Conservation (phyloP, 371 early-diverging fungal genomes). For the Polyrhizophydium stewartii region DNA sequence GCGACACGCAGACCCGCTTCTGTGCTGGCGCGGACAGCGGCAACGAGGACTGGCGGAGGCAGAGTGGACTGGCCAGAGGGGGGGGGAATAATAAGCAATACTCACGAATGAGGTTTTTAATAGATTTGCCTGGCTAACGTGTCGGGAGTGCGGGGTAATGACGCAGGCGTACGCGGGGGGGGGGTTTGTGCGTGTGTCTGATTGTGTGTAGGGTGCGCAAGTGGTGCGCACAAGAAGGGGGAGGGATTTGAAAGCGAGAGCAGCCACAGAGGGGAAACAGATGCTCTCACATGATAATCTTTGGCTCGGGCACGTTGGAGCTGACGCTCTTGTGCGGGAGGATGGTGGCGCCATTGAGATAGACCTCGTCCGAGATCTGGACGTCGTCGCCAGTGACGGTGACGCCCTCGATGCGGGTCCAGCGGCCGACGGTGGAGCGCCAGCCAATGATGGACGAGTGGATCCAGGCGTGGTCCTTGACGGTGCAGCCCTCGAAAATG, state of each 20-base stretch:
- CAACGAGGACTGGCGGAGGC: no score
- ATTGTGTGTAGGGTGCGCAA: no score
- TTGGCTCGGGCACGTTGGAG: slow-evolving; percentile 33
- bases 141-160: no score
- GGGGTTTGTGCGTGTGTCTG: no score
- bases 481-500: slow-evolving; percentile 78
- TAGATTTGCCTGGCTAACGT: no score
- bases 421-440: slow-evolving; percentile 90
- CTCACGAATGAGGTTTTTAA: no score
- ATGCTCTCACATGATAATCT: slow-evolving; percentile 34
- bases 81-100: no score
- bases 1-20: no score
- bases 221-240: no score
- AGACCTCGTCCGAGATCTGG: slow-evolving; percentile 78
- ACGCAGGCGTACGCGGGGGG: no score
- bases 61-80: no score
- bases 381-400: slow-evolving; percentile 96
- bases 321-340: slow-evolving; percentile 79
- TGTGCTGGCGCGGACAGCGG: no score
- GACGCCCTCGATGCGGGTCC: slow-evolving; percentile 89
- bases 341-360: slow-evolving; percentile 93
- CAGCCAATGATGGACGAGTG: slow-evolving; percentile 95
- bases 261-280: background rate
- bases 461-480: slow-evolving; percentile 88
- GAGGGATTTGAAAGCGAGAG: background rate